A percentile compares a stretch with the other conserved stretches of the same genome.
Conservation (phyloP, 176 grass and related monocot genomes). For the Secale cereale region DNA sequence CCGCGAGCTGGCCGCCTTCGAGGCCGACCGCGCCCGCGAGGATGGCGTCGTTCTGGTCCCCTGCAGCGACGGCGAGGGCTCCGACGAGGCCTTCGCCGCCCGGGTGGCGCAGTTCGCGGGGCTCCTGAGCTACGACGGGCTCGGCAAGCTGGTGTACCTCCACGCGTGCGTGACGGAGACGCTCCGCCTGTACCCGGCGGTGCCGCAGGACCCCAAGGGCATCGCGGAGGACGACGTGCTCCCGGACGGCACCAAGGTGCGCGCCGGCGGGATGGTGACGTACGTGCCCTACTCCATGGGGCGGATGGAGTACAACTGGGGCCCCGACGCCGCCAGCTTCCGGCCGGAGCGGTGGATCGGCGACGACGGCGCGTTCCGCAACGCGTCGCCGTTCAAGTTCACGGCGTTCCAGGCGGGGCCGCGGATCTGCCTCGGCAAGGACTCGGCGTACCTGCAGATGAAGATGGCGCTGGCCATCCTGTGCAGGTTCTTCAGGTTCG, state of each 20-base stretch:
- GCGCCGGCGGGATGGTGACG: slow-evolving; percentile 85
- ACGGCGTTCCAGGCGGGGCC: slow-evolving; percentile 97
- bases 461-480: slow-evolving; percentile 89
- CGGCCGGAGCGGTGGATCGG: slow-evolving; percentile 84
- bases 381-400: slow-evolving; percentile 93
- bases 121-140: slow-evolving; percentile 67
- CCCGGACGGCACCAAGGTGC: slow-evolving; percentile 83
- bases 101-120: slow-evolving; percentile 63
- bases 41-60: slow-evolving; percentile 42
- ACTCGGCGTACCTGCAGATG: slow-evolving; percentile 96
- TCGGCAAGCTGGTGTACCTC: slow-evolving; percentile 79
- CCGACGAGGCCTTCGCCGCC: slow-evolving; percentile 30
- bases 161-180: slow-evolving; percentile 95
- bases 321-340: slow-evolving; percentile 65
- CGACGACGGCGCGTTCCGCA: slow-evolving; percentile 62
- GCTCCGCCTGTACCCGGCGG: slow-evolving; percentile 78
- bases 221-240: slow-evolving; percentile 82
- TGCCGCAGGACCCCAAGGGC: slow-evolving; percentile 96
- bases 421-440: slow-evolving; percentile 91
- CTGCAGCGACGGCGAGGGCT: not conserved
- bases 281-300: slow-evolving; percentile 96
- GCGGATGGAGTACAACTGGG: slow-evolving; percentile 98
- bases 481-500: slow-evolving; percentile 78
- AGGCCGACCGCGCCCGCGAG: slow-evolving; percentile 65
- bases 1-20: slow-evolving; percentile 63